These are phyloP conservation scores for Neoboletus magnificus DNA, from an alignment of 768 basidiomycete genomes.

Conservation along the genomic window DNA sequence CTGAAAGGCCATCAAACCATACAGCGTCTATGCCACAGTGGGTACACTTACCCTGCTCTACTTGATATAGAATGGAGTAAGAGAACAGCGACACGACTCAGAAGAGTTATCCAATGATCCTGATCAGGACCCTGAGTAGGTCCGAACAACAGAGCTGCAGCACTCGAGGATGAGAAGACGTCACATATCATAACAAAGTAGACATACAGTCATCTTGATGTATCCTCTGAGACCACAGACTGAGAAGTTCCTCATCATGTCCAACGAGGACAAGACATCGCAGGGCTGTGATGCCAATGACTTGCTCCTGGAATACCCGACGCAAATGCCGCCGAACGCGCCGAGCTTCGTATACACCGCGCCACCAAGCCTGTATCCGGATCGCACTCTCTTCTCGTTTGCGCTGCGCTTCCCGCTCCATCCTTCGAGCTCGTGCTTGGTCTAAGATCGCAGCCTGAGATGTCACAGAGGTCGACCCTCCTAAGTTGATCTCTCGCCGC, in stretches of 20 bases:
- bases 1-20: constrained; percentile 32
- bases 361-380: constrained; percentile 69
- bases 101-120: constrained; percentile 59
- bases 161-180: constrained; percentile 2
- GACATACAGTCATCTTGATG: constrained; percentile 20
- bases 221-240: constrained; percentile 30
- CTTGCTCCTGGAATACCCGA: constrained; percentile 48
- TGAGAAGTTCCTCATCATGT: constrained; percentile 32
- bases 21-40: not conserved
- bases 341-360: constrained; percentile 45
- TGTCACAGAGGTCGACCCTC: constrained; percentile 53
- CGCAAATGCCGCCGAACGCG: constrained; percentile 45
- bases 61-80: constrained; percentile 52
- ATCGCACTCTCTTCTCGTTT: constrained; percentile 56
- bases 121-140: constrained; percentile 37
- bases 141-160: constrained; percentile 39
- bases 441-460: constrained; percentile 58
- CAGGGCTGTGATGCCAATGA: constrained; percentile 52
- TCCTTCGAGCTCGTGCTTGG: constrained; percentile 57
- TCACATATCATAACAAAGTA: not conserved
- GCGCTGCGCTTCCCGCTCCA: constrained; percentile 54
- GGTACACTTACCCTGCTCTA: constrained; percentile 45
- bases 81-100: constrained; percentile 46
- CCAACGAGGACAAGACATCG: constrained; percentile 66
- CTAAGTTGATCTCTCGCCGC: constrained; percentile 71